These are phyloP conservation scores for Juglanconis oblonga DNA, from an alignment of 2,329 filamentous ascomycete genomes.

Conservation along the genomic window DNA sequence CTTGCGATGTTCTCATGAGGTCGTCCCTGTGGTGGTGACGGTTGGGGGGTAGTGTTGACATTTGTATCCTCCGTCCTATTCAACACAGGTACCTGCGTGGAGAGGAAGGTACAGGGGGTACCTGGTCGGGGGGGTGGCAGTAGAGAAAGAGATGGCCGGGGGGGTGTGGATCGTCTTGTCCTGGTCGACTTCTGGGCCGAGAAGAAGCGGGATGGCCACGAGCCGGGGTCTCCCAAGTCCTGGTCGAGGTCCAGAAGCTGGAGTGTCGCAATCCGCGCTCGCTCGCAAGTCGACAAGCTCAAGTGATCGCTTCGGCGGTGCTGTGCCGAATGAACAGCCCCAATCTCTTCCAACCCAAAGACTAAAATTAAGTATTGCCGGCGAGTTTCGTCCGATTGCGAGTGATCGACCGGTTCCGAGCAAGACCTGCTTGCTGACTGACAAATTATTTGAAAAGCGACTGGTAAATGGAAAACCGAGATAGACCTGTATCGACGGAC, in stretches of 20 bases:
- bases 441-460: conserved; percentile 6
- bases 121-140: conserved; percentile 26
- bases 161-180: conserved; percentile 22
- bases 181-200: conserved; percentile 31
- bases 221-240: conserved; percentile 29
- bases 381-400: conserved; percentile 32
- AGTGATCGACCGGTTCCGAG: conserved; percentile 52
- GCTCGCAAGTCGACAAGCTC: conserved; percentile 25
- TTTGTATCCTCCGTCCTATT: conserved; percentile 48
- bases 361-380: conserved; percentile 36
- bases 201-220: conserved; percentile 37
- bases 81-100: conserved; percentile 39
- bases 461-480: conserved; percentile 13
- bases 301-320: conserved; percentile 31
- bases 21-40: conserved; percentile 38
- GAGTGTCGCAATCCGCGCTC: conserved; percentile 14
- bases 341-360: conserved; percentile 28
- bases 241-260: conserved; percentile 30
- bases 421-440: conserved; percentile 60
- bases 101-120: conserved; percentile 19
- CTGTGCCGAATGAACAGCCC: conserved; percentile 31
- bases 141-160: conserved; percentile 22
- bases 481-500: conserved; percentile 25
- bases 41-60: conserved; percentile 65
- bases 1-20: conserved; percentile 46